Evolutionary conservation across 805 yeast genomes (phyloP).

Genomic region (Kurtzmaniella fragi): DNA sequence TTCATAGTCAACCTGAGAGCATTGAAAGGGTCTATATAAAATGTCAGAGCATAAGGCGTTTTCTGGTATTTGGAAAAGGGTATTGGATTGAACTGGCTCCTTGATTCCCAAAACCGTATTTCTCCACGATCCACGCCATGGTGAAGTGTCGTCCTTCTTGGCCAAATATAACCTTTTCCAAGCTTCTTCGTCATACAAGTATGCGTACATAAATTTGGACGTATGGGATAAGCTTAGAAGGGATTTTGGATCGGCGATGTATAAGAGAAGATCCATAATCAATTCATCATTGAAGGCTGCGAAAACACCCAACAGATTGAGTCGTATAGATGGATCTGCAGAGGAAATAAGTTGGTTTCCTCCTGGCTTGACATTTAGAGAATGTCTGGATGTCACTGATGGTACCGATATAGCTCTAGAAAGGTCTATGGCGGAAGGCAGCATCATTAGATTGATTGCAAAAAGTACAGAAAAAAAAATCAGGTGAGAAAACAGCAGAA

Average conservation of each 20-base stretch:
- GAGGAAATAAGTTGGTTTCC: conserved; percentile 54
- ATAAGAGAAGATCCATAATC: conserved; percentile 47
- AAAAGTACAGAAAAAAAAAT: too few relatives aligned
- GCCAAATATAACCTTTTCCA: conserved; percentile 62
- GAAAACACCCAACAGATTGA: conserved; percentile 49
- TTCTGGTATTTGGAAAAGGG: conserved; percentile 36
- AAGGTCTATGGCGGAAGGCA: conserved; percentile 3
- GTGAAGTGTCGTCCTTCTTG: neutral
- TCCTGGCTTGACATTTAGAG: conserved; percentile 69
- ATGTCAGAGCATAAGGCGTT: conserved; percentile 65
- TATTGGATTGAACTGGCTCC: conserved; percentile 33
- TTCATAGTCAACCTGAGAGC: conserved; percentile 63
- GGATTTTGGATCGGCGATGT: conserved; percentile 42
- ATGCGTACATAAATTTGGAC: conserved; percentile 69
- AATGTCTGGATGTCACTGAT: conserved; percentile 47
- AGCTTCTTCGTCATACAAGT: conserved; percentile 67
- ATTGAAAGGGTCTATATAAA: conserved; percentile 79
- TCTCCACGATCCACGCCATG: conserved; percentile 84
- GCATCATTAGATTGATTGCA: conserved; percentile 1
- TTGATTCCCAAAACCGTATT: conserved; percentile 45
- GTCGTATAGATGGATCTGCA: conserved; percentile 6
- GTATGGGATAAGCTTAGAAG: conserved; percentile 50
- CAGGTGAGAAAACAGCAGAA: too few relatives aligned
- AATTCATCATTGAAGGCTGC: conserved; percentile 58
- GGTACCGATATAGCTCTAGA: conserved; percentile 12